Percentiles rank a stretch among this genome's conserved stretches.
phyloP scores from a whole-genome alignment of 1,284 basidiomycete genomes.

The Malassezia furfur region DNA sequence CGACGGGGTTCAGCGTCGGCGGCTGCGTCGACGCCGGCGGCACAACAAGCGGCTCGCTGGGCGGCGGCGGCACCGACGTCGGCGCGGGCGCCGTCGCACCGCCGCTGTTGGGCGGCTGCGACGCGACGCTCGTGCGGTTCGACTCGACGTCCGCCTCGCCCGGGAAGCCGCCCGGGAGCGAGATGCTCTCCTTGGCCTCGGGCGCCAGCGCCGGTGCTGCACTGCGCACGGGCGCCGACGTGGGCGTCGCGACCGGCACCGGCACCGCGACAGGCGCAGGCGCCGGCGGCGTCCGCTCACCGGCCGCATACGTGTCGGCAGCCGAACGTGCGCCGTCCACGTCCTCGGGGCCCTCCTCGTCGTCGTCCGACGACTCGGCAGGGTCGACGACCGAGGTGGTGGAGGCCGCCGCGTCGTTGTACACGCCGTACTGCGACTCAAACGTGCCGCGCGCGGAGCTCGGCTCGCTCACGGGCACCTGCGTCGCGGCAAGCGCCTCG shows the following conservation, averaged over 20 bases:
- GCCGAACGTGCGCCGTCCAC: background rate
- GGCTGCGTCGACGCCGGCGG: background rate
- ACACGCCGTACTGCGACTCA: conserved; percentile 14
- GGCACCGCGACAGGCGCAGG: background rate
- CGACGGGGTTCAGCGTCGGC: background rate
- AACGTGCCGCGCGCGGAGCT: conserved; percentile 50
- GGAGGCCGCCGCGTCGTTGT: background rate
- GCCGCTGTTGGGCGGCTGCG: background rate
- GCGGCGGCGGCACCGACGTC: background rate
- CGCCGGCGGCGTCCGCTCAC: background rate
- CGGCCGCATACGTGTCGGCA: background rate
- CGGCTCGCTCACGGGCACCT: background rate
- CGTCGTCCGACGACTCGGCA: background rate
- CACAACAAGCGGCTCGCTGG: background rate
- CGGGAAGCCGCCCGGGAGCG: conserved; percentile 20
- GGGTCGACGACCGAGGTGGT: too few species aligned
- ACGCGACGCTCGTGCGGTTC: background rate
- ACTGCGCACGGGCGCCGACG: background rate
- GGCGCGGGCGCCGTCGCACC: background rate
- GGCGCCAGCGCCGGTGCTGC: background rate
- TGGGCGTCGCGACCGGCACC: background rate
- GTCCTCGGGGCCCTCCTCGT: conserved; percentile 1
- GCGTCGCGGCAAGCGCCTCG: conserved; percentile 56
- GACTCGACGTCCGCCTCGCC: background rate
- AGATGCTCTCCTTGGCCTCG: background rate